A percentile compares a stretch with the other conserved stretches of the same genome.
Conservation (phyloP, 2,329 filamentous ascomycete genomes). For the Scortechinia acanthostroma region DNA sequence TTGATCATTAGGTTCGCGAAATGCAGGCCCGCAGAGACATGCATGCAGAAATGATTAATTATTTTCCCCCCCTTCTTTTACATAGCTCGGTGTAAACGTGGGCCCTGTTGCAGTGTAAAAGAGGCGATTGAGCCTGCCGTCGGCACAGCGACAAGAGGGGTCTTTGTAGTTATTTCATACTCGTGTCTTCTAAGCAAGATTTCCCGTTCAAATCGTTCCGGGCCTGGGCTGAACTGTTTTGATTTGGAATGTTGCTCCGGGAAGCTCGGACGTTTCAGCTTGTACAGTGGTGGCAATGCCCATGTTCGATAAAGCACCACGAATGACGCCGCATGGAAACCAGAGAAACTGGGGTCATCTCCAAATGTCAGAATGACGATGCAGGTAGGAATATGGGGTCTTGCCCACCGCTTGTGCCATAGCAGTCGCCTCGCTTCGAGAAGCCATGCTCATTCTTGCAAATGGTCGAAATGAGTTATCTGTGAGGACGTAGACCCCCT, state of each 20-base stretch:
- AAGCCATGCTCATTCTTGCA: slow-evolving; percentile 78
- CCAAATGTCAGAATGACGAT: not conserved
- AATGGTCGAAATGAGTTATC: slow-evolving; percentile 88
- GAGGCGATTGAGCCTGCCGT: too few species aligned
- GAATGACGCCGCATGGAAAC: slow-evolving; percentile 88
- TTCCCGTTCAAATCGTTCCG: slow-evolving; percentile 21
- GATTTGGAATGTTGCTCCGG: slow-evolving; percentile 89
- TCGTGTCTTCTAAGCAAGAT: not conserved
- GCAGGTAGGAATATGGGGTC: not conserved
- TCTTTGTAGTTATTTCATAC: too few species aligned
- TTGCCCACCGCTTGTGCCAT: slow-evolving; percentile 71
- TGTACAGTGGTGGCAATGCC: slow-evolving; percentile 87
- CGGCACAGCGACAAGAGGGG: too few species aligned
- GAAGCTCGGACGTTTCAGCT: slow-evolving; percentile 80
- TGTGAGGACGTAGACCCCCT: slow-evolving; percentile 93
- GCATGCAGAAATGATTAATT: slow-evolving; percentile 1
- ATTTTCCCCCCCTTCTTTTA: too few species aligned
- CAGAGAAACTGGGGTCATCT: slow-evolving; percentile 67
- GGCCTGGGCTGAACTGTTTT: slow-evolving; percentile 70
- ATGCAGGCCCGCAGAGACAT: too few species aligned
- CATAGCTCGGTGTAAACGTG: too few species aligned
- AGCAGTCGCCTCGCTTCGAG: slow-evolving; percentile 64
- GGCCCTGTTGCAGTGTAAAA: not conserved
- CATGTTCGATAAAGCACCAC: slow-evolving; percentile 84
- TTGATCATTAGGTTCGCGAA: too few species aligned